Evolutionary conservation across 2,329 filamentous ascomycete genomes (phyloP).

Genomic region (Arthroderma uncinatum): DNA sequence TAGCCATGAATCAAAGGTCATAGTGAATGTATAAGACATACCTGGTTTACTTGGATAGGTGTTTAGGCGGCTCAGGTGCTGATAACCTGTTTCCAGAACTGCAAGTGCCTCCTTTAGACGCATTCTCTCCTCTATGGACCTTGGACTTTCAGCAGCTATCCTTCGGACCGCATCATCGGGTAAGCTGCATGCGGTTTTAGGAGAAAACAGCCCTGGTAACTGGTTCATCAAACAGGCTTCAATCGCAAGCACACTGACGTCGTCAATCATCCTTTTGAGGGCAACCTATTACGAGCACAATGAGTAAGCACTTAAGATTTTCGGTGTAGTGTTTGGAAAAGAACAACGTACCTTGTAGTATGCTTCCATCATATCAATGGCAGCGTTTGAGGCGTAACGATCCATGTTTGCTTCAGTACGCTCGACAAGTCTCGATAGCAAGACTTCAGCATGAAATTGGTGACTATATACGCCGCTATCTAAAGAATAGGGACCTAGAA

Average conservation of each 20-base stretch:
- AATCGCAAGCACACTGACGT: slow-evolving; percentile 30
- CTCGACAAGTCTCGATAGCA: not conserved
- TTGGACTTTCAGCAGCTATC: slow-evolving; percentile 10
- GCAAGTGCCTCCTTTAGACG: slow-evolving; percentile 4
- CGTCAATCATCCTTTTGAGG: slow-evolving; percentile 31
- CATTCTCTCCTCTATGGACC: slow-evolving; percentile 6
- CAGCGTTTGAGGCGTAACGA: slow-evolving; percentile 28
- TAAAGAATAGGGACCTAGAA: too few relatives aligned
- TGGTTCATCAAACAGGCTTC: slow-evolving; percentile 19
- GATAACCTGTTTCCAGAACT: slow-evolving; percentile 6
- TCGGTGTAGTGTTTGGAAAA: not conserved
- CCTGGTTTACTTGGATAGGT: not conserved
- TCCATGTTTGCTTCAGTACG: slow-evolving; percentile 23
- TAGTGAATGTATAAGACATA: not conserved
- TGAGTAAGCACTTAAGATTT: not conserved
- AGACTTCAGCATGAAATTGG: not conserved
- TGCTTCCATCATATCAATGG: slow-evolving; percentile 33
- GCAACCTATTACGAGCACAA: slow-evolving; percentile 26
- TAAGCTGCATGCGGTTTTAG: slow-evolving; percentile 8
- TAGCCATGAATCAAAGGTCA: too few relatives aligned
- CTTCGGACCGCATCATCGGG: slow-evolving; percentile 5
- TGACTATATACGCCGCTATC: too few relatives aligned
- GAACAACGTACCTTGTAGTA: slow-evolving; percentile 28
- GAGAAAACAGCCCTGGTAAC: slow-evolving; percentile 9
- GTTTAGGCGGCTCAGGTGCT: slow-evolving; percentile 4